Conservation (phyloP, 2,329 filamentous ascomycete genomes). For the Lasiodiplodia theobromae region DNA sequence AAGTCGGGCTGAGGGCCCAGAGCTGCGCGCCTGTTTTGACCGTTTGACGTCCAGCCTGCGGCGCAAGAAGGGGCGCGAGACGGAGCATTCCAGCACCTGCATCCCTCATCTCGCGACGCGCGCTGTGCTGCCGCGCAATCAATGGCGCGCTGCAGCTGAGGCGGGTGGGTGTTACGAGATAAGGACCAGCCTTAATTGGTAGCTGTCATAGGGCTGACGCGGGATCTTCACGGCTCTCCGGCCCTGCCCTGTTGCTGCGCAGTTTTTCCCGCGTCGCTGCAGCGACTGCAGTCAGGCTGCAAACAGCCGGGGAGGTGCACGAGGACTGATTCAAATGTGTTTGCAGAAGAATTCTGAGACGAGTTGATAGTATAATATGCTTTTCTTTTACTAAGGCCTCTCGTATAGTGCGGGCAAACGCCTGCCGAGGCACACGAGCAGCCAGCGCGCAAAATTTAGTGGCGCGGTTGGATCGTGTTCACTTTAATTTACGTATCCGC, state of each 20-base stretch:
- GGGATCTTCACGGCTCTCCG: constrained; percentile 14
- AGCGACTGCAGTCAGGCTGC: not conserved
- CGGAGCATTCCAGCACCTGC: constrained; percentile 1
- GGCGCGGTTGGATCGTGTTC: not conserved
- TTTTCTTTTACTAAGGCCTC: not conserved
- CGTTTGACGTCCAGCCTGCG: not conserved
- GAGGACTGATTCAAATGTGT: constrained; percentile 1
- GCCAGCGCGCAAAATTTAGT: not conserved
- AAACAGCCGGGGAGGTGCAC: not conserved
- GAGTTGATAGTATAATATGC: not conserved
- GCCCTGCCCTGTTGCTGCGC: not conserved
- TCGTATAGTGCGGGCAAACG: not conserved
- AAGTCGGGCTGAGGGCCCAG: not conserved
- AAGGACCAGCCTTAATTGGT: constrained; percentile 24
- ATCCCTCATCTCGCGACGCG: not conserved
- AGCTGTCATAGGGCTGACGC: constrained; percentile 15
- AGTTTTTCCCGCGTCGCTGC: constrained; percentile 4
- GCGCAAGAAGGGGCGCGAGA: not conserved
- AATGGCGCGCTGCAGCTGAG: not conserved
- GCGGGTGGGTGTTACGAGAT: constrained; percentile 12
- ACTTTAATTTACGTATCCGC: not conserved
- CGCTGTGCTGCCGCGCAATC: constrained; percentile 14
- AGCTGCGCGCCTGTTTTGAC: not conserved
- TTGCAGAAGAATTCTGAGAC: constrained; percentile 3
- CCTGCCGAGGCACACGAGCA: not conserved